Evolutionary conservation across 148 eudicot species (phyloP).

Genomic region (Oxyria digyna): DNA sequence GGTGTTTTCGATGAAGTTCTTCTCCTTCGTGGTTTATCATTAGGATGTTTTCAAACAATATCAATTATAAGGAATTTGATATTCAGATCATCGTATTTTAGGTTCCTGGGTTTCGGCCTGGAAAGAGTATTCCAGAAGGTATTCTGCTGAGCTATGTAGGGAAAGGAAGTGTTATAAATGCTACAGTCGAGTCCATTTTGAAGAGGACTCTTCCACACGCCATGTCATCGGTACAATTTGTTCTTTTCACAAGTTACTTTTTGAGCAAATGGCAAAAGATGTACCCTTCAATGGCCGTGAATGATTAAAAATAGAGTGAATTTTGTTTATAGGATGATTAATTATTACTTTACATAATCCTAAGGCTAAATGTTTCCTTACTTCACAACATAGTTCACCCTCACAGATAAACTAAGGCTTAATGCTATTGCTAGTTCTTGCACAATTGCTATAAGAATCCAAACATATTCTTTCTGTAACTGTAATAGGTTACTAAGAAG

Average conservation of each 20-base stretch:
- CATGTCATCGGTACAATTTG: constrained; percentile 55
- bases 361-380: background rate
- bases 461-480: background rate
- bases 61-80: background rate
- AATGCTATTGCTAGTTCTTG: background rate
- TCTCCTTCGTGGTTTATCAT: background rate
- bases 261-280: background rate
- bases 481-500: constrained; percentile 50
- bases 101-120: constrained; percentile 98
- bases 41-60: background rate
- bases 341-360: background rate
- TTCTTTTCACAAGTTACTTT: background rate
- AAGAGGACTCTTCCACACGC: constrained; percentile 98
- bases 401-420: background rate
- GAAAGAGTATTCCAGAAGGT: constrained; percentile 76
- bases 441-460: background rate
- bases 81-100: constrained; percentile 11
- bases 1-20: background rate
- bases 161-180: constrained; percentile 46
- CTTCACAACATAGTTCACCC: background rate
- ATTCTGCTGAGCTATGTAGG: constrained; percentile 57
- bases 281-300: background rate
- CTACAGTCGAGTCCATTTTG: constrained; percentile 71
- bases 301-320: background rate
- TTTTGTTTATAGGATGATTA: background rate